phyloP scores from a whole-genome alignment of 164 flowering plant species.

The Sextonia rubra region DNA sequence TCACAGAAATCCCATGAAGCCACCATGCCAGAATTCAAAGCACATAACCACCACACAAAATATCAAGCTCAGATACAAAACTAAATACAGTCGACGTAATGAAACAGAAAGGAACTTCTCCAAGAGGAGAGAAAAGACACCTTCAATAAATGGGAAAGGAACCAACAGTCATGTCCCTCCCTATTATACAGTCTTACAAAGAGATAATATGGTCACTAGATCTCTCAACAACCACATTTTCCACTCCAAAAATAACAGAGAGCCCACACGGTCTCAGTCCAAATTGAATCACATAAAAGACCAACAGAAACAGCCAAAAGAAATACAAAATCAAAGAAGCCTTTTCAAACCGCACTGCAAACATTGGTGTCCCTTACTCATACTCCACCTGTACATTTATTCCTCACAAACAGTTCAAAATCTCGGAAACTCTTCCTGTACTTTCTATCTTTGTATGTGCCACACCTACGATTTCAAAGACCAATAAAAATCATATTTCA shows the following conservation, averaged over 20 bases:
- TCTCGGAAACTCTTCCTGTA: not conserved
- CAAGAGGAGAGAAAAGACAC: not conserved
- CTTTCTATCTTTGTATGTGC: not conserved
- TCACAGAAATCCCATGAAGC: too few species aligned
- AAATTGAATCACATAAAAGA: not conserved
- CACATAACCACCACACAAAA: not conserved
- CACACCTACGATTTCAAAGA: not conserved
- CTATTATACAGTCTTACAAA: not conserved
- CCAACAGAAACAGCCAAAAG: not conserved
- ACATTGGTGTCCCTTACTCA: not conserved
- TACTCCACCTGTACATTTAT: slow-evolving; percentile 7
- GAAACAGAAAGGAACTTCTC: not conserved
- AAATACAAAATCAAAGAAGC: not conserved
- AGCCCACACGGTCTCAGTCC: not conserved
- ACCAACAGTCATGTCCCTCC: too few species aligned
- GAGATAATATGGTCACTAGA: not conserved
- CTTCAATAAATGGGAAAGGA: too few species aligned
- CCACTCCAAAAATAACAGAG: not conserved
- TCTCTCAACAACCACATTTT: not conserved
- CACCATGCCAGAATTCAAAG: too few species aligned
- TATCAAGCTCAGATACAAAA: not conserved
- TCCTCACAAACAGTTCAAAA: not conserved
- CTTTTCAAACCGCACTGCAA: slow-evolving; percentile 3
- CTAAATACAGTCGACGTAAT: not conserved
- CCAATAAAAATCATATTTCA: not conserved